A percentile compares a stretch with the other conserved stretches of the same genome.
Evolutionary conservation across 257 asterid genomes (phyloP).

Genomic region (Solanum microdontum): DNA sequence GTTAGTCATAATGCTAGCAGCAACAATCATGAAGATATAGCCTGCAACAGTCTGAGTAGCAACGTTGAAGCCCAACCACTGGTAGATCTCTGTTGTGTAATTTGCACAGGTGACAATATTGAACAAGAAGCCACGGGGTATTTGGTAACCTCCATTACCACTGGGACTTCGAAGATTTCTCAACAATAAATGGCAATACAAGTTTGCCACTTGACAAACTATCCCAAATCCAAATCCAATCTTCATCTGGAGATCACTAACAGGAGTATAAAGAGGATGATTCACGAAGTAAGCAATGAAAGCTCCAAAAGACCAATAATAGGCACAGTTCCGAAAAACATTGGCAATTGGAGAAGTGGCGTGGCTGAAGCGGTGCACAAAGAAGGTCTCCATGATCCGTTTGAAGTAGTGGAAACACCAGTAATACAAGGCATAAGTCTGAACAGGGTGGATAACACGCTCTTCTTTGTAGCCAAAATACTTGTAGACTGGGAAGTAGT

Average conservation of each 20-base stretch:
- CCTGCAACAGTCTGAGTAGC: conserved; percentile 94
- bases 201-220: conserved; percentile 77
- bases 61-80: conserved; percentile 94
- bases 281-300: conserved; percentile 79
- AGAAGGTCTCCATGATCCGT: conserved; percentile 87
- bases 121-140: conserved; percentile 84
- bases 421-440: conserved; percentile 84
- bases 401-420: conserved; percentile 95
- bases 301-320: conserved; percentile 93
- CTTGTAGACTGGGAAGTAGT: conserved; percentile 52
- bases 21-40: conserved; percentile 80
- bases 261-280: conserved; percentile 91
- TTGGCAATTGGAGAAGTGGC: conserved; percentile 93
- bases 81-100: conserved; percentile 93
- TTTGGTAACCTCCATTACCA: conserved; percentile 78
- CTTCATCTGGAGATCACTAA: conserved; percentile 76
- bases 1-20: conserved; percentile 92
- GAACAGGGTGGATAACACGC: conserved; percentile 62
- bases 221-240: conserved; percentile 72
- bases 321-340: conserved; percentile 88
- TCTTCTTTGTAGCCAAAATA: conserved; percentile 63
- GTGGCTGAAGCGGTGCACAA: conserved; percentile 95
- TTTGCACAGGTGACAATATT: conserved; percentile 92
- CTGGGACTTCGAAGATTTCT: conserved; percentile 65
- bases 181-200: conserved; percentile 87